Conservation (phyloP, 1,284 basidiomycete genomes). For the Lentinus polychrous region DNA sequence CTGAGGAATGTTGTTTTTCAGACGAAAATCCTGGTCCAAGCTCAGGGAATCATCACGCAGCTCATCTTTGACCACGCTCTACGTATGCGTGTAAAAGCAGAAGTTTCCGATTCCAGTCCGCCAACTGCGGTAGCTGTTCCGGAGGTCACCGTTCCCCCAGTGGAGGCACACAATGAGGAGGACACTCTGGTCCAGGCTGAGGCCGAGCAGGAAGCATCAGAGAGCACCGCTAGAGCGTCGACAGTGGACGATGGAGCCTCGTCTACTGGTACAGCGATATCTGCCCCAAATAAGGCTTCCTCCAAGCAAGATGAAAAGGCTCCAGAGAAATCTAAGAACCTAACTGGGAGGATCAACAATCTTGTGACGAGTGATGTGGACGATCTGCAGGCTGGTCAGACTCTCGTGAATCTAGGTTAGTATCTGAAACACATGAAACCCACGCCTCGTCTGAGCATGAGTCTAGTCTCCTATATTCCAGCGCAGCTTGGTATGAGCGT, state of each 20-base stretch:
- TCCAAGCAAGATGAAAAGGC: slow-evolving; percentile 3
- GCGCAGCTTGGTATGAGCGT: slow-evolving; percentile 31
- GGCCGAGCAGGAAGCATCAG: slow-evolving; percentile 7
- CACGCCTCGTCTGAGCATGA: neutral
- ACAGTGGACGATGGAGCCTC: neutral
- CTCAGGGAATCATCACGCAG: slow-evolving; percentile 61
- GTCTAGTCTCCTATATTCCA: slow-evolving; percentile 26
- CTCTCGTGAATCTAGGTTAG: slow-evolving; percentile 21
- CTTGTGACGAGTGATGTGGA: slow-evolving; percentile 27
- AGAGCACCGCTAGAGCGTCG: slow-evolving; percentile 8
- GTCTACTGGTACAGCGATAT: slow-evolving; percentile 1
- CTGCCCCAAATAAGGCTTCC: slow-evolving; percentile 8
- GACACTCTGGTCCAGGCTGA: slow-evolving; percentile 5
- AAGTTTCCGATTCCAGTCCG: slow-evolving; percentile 19
- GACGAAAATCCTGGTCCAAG: slow-evolving; percentile 43
- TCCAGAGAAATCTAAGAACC: slow-evolving; percentile 25
- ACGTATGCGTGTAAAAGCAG: slow-evolving; percentile 58
- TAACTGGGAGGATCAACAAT: slow-evolving; percentile 44
- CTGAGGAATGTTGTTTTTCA: slow-evolving; percentile 4
- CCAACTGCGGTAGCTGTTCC: slow-evolving; percentile 10
- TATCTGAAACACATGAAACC: neutral
- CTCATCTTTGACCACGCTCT: slow-evolving; percentile 67
- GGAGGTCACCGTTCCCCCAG: slow-evolving; percentile 12
- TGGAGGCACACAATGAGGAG: slow-evolving; percentile 12
- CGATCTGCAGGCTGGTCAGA: slow-evolving; percentile 23